Base-by-base conservation (phyloP, 1,139 yeast species). In the Ogataea hybrid region DNA sequence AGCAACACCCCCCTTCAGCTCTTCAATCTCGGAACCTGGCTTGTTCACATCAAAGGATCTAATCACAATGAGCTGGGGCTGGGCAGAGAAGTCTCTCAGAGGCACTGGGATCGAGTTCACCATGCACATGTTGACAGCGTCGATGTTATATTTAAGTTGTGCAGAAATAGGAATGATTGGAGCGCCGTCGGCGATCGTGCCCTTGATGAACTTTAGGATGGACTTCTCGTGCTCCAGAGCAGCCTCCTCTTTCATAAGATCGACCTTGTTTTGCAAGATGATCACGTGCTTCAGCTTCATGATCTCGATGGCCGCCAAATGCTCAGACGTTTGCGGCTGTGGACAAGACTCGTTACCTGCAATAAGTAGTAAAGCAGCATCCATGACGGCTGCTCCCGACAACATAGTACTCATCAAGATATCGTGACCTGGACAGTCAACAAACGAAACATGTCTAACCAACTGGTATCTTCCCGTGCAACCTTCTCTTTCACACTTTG, bases 341-440 rank as follows among this genome's bases (percentile, higher is more conserved):
- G 98, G 99, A 74, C 99, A 94, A 46, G 95, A 81, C 76, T 94
- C 99, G 67, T 94, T 94, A 68, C 97, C 98, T 30, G 98, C 99
- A 65, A 94, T 84, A 56, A 94, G 77, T 61, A 94, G 73, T 50
- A 94, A 74, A 11, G 99, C 99, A 45, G 98, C 99, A 69, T 94
- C 99, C 99, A 94, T 94, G 55, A 94, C 98, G 12, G 99, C 99
- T 31, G 99, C 99, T 65, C 99, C 99, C 38, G 97, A 90, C 79
- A 94, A 83, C 99, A 94, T 94, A 56, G 98, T 94, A 77, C 97
- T 89, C 98, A 94, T 94, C 67, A 94, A 83, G 74, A 94, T 92
- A 76, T 94, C 99, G 86, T 94, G 99, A 66, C 98, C 99, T 47
- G 99, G 99, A 74, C 98, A 94, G 75, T 94, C 99, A 48, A 94